A percentile compares a stretch with the other conserved stretches of the same genome.
Evolutionary conservation across 176 grass and related monocot genomes (phyloP).

Genomic region (Musa acuminata): DNA sequence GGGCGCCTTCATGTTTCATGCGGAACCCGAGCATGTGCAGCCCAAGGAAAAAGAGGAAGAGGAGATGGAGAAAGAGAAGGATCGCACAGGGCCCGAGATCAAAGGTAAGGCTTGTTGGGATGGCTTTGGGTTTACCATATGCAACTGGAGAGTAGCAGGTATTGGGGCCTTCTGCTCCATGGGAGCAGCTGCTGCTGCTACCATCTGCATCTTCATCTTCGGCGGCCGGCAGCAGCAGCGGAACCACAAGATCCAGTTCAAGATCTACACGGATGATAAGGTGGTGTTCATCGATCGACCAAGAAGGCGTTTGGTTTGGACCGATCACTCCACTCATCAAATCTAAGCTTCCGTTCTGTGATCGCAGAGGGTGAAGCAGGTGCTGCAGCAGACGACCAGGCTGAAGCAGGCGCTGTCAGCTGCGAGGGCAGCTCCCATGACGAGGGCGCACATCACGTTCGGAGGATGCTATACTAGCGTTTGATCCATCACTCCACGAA

Average conservation of each 20-base stretch:
- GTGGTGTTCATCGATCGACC: conserved; percentile 7
- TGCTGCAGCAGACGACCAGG: conserved; percentile 46
- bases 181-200: conserved; percentile 63
- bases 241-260: conserved; percentile 48
- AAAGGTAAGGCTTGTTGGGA: conserved; percentile 11
- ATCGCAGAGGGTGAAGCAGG: conserved; percentile 56
- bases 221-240: conserved; percentile 37
- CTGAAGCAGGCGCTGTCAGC: conserved; percentile 73
- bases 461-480: conserved; percentile 52
- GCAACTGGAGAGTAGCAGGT: conserved; percentile 40
- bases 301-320: not conserved
- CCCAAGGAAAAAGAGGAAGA: conserved; percentile 22
- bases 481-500: conserved; percentile 16
- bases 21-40: conserved; percentile 6
- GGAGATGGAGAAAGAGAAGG: conserved; percentile 22
- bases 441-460: conserved; percentile 59
- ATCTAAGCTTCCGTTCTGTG: conserved; percentile 8
- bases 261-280: conserved; percentile 52
- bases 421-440: conserved; percentile 40
- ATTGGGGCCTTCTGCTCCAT: conserved; percentile 78
- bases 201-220: conserved; percentile 54
- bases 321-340: not conserved
- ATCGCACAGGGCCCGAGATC: conserved; percentile 1
- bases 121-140: conserved; percentile 33
- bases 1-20: not conserved